These are phyloP conservation scores for Verticillium albo-atrum DNA, from an alignment of 2,329 filamentous ascomycete genomes.

Conservation along the genomic window DNA sequence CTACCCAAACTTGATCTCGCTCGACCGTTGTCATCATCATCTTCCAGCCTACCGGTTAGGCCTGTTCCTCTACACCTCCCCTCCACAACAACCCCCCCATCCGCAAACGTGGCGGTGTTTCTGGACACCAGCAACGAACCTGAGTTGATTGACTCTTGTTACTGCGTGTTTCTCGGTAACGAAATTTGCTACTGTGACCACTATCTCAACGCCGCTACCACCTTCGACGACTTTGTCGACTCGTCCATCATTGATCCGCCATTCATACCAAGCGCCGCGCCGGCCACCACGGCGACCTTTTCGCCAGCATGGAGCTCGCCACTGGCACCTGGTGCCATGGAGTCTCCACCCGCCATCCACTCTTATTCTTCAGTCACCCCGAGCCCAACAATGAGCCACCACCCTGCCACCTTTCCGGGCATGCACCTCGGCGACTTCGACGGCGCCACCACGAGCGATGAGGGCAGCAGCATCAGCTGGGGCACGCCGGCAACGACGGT, in stretches of 20 bases:
- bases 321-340: slow-evolving; percentile 14
- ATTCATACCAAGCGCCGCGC: not conserved
- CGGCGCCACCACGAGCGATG: slow-evolving; percentile 2
- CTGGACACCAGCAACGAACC: slow-evolving; percentile 11
- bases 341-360: slow-evolving; percentile 14
- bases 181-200: slow-evolving; percentile 10
- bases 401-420: slow-evolving; percentile 5
- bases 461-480: not conserved
- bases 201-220: slow-evolving; percentile 2
- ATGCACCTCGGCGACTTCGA: slow-evolving; percentile 1
- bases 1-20: not conserved
- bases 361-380: slow-evolving; percentile 11
- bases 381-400: slow-evolving; percentile 12
- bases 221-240: slow-evolving; percentile 6
- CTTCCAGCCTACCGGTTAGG: not conserved
- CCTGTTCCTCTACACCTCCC: not conserved
- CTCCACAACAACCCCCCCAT: not conserved
- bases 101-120: slow-evolving; percentile 12
- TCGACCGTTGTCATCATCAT: not conserved
- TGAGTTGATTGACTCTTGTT: slow-evolving; percentile 12
- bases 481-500: not conserved
- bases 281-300: not conserved
- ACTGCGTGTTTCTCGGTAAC: slow-evolving; percentile 12
- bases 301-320: slow-evolving; percentile 11
- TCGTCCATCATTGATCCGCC: slow-evolving; percentile 10